A percentile compares a stretch with the other conserved stretches of the same genome.
Conservation (phyloP, 192 early-diverging fungal genomes). For the Coemansia sp. region DNA sequence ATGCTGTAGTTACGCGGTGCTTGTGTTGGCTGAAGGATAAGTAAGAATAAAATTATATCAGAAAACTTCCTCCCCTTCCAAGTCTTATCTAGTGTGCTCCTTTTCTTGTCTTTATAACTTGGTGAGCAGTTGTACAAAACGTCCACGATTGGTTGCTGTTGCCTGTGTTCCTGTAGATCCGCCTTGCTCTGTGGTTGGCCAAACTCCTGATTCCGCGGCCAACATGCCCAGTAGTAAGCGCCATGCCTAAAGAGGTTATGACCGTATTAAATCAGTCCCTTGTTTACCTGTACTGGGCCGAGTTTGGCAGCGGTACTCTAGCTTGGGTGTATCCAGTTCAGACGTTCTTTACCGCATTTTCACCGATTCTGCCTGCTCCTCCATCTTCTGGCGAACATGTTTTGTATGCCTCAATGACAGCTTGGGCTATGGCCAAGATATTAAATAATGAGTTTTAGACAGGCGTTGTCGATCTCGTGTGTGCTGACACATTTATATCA, state of each 20-base stretch:
- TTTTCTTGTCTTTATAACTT: too few species aligned
- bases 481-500: neutral
- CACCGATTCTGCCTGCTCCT: neutral
- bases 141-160: too few species aligned
- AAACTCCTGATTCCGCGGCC: too few species aligned
- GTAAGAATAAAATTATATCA: too few species aligned
- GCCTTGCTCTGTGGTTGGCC: neutral
- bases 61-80: too few species aligned
- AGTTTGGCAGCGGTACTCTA: conserved; percentile 20
- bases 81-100: too few species aligned
- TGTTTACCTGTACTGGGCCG: conserved; percentile 10
- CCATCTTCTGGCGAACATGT: neutral
- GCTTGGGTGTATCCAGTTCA: conserved; percentile 7
- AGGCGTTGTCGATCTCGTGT: neutral
- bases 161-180: too few species aligned
- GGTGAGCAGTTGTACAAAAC: too few species aligned
- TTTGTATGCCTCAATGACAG: neutral
- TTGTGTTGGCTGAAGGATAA: neutral
- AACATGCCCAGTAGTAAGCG: conserved; percentile 2
- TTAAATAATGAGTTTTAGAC: neutral
- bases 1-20: neutral
- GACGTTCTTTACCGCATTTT: too few species aligned
- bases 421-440: neutral
- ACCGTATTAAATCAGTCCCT: conserved; percentile 17
- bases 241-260: neutral